phyloP scores from a whole-genome alignment of 2,329 filamentous ascomycete species.

The Bipolaris oryzae region DNA sequence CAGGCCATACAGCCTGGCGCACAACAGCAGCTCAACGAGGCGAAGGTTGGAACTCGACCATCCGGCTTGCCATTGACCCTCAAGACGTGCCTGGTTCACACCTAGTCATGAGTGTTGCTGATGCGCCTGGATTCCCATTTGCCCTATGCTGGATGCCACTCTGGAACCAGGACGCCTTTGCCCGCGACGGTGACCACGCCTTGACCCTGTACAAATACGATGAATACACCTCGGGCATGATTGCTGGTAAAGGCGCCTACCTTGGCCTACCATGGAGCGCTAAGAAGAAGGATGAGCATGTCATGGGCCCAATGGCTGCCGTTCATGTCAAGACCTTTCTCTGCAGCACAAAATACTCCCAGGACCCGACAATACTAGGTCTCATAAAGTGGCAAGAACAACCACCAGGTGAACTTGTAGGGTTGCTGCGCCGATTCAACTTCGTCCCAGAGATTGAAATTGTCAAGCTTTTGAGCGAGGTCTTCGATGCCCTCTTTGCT shows the following conservation, averaged over 20 bases:
- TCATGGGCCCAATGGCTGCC: constrained; percentile 80
- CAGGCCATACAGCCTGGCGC: constrained; percentile 82
- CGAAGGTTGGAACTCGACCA: constrained; percentile 84
- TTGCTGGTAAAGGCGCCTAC: constrained; percentile 81
- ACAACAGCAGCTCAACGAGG: constrained; percentile 80
- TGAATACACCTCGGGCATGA: constrained; percentile 79
- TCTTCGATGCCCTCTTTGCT: constrained; percentile 89
- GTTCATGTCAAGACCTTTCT: constrained; percentile 82
- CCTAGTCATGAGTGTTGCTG: constrained; percentile 86
- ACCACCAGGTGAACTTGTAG: constrained; percentile 71
- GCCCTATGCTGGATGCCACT: constrained; percentile 91
- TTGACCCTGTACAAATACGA: constrained; percentile 89
- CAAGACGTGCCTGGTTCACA: constrained; percentile 83
- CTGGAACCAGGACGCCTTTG: constrained; percentile 90
- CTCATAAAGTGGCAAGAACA: constrained; percentile 86
- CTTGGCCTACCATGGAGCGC: constrained; percentile 81
- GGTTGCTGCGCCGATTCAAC: constrained; percentile 78
- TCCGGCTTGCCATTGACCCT: constrained; percentile 78
- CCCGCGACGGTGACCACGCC: constrained; percentile 81
- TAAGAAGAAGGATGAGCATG: constrained; percentile 73
- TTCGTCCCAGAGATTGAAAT: constrained; percentile 98
- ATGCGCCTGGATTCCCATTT: constrained; percentile 86
- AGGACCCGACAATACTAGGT: constrained; percentile 84
- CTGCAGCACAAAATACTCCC: constrained; percentile 93
- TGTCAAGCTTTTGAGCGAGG: constrained; percentile 87